Conservation (phyloP, 805 yeast species). For the Suhomyces xylopsoci region DNA sequence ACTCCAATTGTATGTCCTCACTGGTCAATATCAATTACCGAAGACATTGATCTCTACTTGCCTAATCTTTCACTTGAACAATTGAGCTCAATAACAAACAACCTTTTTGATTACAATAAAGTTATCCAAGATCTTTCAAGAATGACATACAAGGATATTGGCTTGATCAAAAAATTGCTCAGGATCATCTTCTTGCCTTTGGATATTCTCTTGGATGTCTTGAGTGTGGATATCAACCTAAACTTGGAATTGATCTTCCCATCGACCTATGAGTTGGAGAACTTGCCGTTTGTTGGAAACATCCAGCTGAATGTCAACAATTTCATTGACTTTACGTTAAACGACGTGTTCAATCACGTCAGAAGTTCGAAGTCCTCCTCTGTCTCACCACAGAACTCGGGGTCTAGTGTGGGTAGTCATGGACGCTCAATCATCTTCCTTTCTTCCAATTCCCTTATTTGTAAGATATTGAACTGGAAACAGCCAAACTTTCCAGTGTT, state of each 20-base stretch:
- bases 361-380: slow-evolving; percentile 30
- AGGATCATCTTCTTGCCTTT: slow-evolving; percentile 56
- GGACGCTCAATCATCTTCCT: slow-evolving; percentile 76
- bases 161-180: slow-evolving; percentile 42
- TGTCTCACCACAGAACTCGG: slow-evolving; percentile 9
- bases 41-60: slow-evolving; percentile 55
- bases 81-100: slow-evolving; percentile 36
- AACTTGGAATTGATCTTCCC: slow-evolving; percentile 79
- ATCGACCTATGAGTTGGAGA: slow-evolving; percentile 44
- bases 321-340: slow-evolving; percentile 72
- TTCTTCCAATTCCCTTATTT: slow-evolving; percentile 83
- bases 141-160: slow-evolving; percentile 36
- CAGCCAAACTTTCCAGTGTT: slow-evolving; percentile 97
- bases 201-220: slow-evolving; percentile 50
- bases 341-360: slow-evolving; percentile 75
- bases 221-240: slow-evolving; percentile 62
- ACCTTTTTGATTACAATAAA: slow-evolving; percentile 38
- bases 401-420: neutral
- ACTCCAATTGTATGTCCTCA: slow-evolving; percentile 80
- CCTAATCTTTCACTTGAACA: slow-evolving; percentile 55
- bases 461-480: slow-evolving; percentile 94
- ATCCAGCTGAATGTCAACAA: slow-evolving; percentile 57
- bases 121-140: slow-evolving; percentile 37
- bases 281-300: slow-evolving; percentile 38
- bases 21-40: slow-evolving; percentile 51